A percentile compares a stretch with the other conserved stretches of the same genome.
phyloP scores from a whole-genome alignment of 2,329 filamentous ascomycete species.

The Trichoderma brevicompactum region DNA sequence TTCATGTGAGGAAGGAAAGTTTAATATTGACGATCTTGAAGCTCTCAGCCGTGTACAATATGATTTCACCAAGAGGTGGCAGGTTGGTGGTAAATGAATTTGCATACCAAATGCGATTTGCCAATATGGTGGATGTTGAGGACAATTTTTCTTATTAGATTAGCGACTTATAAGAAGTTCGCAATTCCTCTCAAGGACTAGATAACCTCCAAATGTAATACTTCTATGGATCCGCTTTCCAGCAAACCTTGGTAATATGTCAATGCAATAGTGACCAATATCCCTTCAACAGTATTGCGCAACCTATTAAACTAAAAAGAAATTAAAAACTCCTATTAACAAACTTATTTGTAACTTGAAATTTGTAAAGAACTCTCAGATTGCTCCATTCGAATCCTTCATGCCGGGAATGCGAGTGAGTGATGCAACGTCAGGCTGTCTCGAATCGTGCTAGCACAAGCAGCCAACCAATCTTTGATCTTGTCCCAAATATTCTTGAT shows the following conservation, averaged over 20 bases:
- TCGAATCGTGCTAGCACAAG: not conserved
- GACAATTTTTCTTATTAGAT: not conserved
- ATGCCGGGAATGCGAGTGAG: not conserved
- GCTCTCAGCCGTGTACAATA: not conserved
- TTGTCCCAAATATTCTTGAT: conserved; percentile 9
- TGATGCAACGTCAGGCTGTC: not conserved
- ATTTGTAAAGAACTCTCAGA: too few species aligned
- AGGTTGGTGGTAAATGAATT: not conserved
- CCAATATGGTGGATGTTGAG: not conserved
- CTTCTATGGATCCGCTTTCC: too few species aligned
- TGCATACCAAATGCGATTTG: too few species aligned
- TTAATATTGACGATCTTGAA: not conserved
- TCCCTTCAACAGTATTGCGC: too few species aligned
- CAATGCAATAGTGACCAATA: too few species aligned
- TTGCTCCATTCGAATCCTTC: not conserved
- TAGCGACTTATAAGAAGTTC: not conserved
- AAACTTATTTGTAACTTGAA: not conserved
- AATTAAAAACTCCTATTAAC: too few species aligned
- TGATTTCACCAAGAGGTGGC: conserved; percentile 4
- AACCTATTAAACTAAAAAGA: too few species aligned
- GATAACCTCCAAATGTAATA: too few species aligned
- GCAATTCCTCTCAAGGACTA: too few species aligned
- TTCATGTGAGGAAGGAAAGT: not conserved
- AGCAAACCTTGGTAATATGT: too few species aligned
- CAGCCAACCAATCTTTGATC: conserved; percentile 2